These are phyloP conservation scores for Pseudocercospora musae DNA, from an alignment of 2,329 filamentous ascomycete genomes.

Conservation along the genomic window DNA sequence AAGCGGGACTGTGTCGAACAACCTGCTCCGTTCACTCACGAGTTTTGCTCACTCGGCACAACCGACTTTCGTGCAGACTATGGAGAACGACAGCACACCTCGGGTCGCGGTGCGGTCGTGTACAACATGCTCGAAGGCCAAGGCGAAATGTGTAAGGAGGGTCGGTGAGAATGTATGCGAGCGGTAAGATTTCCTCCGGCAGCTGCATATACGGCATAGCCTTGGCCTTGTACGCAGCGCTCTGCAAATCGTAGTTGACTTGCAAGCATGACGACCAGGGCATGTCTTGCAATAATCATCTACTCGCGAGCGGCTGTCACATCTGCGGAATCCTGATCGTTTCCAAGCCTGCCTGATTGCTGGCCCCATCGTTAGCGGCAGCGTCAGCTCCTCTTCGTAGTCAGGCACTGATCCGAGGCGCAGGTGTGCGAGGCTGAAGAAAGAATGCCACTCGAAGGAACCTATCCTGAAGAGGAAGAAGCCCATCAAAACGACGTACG, in stretches of 20 bases:
- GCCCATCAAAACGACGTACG: constrained; percentile 31
- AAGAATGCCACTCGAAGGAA: constrained; percentile 32
- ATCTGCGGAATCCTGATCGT: neutral
- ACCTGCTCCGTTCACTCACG: neutral
- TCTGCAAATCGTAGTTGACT: no score
- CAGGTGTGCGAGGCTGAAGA: constrained; percentile 33
- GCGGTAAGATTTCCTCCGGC: constrained; percentile 18
- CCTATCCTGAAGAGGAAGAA: constrained; percentile 28
- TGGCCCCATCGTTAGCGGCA: neutral
- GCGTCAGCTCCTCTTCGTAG: neutral
- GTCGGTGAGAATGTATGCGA: constrained; percentile 27
- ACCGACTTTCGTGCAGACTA: neutral
- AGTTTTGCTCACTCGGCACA: neutral
- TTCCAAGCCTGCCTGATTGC: neutral
- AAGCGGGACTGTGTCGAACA: neutral
- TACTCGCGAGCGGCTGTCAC: neutral
- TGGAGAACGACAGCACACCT: neutral
- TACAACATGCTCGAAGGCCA: constrained; percentile 33
- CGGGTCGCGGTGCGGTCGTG: constrained; percentile 22
- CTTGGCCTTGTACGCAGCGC: neutral
- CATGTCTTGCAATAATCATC: neutral
- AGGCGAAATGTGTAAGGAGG: constrained; percentile 34
- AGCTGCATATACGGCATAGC: neutral
- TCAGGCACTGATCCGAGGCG: neutral
- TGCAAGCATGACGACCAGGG: no score